Evolutionary conservation across 2,329 filamentous ascomycete species (phyloP), one percentile per base, ranked within the genome.

Genomic region (Whalleya microplaca): DNA sequence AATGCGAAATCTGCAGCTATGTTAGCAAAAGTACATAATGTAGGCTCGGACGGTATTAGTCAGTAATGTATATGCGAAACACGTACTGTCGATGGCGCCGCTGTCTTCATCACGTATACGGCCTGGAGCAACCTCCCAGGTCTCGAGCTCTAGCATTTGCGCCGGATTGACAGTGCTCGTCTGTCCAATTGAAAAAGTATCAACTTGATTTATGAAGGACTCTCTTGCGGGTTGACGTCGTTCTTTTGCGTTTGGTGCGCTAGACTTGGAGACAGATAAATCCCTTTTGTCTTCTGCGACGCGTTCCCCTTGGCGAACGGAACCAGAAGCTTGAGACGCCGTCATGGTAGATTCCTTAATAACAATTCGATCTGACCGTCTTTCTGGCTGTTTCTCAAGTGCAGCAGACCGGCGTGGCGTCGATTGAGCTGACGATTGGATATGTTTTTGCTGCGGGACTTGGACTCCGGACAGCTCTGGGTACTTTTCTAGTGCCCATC

Each of bases 91-190:
- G 1, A 65, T 63, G 1, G 40, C 41, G 7, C 45, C 45, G 9
- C 66, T 61, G 1, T 56, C 53, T 3, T 67, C 58, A 32, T 73
- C 69, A 8, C 62, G 64, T 27, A 78, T 65, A 20, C 74, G 72
- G 16, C 78, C 78, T 1, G 78, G 78, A 0, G 78, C 77, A 45
- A 78, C 59, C 62, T 80, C 78, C 77, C 77, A 79, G 2, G 71
- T 69, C 59, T 79, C 77, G 69, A 78, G 48, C 48, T 76, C 67
- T 5, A 74, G 46, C 2, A 66, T 54, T 14, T 60, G 48, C 7
- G 16, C 57, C 23, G 55, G 56, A 12, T 55, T 43, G 2, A 51
- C 29, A 14, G 40, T n/a, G 12, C 19, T 47, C n/a, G 18, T 18
- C 27, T 10, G 43, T 23, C 10, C 21, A 9, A 41, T 53, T 5